phyloP scores from a whole-genome alignment of 257 asterid species.

The Solanum virginianum region DNA sequence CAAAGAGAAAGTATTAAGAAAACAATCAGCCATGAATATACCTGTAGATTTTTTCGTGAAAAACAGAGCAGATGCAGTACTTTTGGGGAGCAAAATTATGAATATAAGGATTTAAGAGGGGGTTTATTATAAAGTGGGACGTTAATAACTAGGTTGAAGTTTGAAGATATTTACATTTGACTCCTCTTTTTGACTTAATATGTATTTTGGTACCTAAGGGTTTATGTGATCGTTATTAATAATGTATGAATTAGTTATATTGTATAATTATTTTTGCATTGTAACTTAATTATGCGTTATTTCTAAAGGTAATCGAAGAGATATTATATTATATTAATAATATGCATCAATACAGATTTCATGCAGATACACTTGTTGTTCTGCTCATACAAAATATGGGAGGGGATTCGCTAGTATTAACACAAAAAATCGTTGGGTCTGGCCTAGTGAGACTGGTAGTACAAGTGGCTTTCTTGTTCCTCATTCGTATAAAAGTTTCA shows the following conservation, averaged over 20 bases:
- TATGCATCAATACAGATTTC: too few species aligned
- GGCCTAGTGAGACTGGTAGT: too few species aligned
- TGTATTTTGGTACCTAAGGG: not conserved
- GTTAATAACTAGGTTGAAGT: not conserved
- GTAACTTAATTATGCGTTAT: too few species aligned
- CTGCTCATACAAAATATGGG: too few species aligned
- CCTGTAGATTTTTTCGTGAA: not conserved
- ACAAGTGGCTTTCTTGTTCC: too few species aligned
- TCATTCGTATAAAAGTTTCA: too few species aligned
- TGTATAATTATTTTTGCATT: too few species aligned
- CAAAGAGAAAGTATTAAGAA: not conserved
- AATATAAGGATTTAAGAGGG: not conserved
- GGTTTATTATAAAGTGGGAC: not conserved
- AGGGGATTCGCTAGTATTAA: too few species aligned
- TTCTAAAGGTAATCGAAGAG: not conserved
- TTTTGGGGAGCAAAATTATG: not conserved
- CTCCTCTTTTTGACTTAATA: not conserved
- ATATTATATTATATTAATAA: too few species aligned
- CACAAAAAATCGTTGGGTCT: too few species aligned
- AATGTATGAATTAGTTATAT: too few species aligned
- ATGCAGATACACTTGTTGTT: too few species aligned
- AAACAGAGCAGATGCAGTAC: not conserved
- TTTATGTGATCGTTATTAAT: not conserved
- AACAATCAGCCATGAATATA: not conserved
- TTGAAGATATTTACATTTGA: not conserved